Base-by-base conservation (phyloP, 2,329 filamentous ascomycete genomes). In the Pseudocercospora eumusae region DNA sequence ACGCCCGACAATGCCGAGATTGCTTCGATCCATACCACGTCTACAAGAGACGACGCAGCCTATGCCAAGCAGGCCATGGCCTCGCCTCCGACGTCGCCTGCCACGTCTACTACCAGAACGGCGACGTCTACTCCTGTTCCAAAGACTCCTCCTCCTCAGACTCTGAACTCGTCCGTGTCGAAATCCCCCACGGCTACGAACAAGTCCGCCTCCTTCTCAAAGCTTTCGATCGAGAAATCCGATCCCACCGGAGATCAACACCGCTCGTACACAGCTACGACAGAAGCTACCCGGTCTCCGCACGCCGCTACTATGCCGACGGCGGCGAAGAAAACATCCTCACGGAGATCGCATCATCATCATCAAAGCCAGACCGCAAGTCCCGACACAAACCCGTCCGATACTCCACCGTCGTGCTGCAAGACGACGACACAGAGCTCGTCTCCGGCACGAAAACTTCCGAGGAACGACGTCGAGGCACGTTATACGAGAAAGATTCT, bases 21-120 rank as follows among this genome's bases (percentile, higher is more conserved):
- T 82, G 80, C 76, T 71, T 73, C 67, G 72, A 79, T 66, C 78
- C 80, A 1, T 78, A 78, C 64, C 72, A 77, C 33, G 77, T 78
- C 60, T 74, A 77, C 74, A 74, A 71, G 42, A 64, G 69, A 61
- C 75, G 74, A 65, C 69, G 73, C 20, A 74, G 75, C 61, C 76
- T 82, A 18, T 82, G 80, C 67, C 74, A 77, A 18, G 67, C 68
- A 21, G 80, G 80, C 54, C 77, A 79, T 65, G 67, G 70, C 40
- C 73, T 82, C n/a, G 79, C 79, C 25, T 75, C 78, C 54, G 76
- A 79, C 33, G 77, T 81, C 31, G 76, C 78, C 25, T 72, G 71
- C 52, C 78, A 77, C 71, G 75, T 81, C 69, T 80, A 79, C 75
- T 75, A 76, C 65, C 59, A 64, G 2, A 66, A 75, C 45, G 70